Percentiles rank a stretch among this genome's conserved stretches.
phyloP scores from a whole-genome alignment of 1,284 basidiomycete species.

The Salmacisia buchloeana region DNA sequence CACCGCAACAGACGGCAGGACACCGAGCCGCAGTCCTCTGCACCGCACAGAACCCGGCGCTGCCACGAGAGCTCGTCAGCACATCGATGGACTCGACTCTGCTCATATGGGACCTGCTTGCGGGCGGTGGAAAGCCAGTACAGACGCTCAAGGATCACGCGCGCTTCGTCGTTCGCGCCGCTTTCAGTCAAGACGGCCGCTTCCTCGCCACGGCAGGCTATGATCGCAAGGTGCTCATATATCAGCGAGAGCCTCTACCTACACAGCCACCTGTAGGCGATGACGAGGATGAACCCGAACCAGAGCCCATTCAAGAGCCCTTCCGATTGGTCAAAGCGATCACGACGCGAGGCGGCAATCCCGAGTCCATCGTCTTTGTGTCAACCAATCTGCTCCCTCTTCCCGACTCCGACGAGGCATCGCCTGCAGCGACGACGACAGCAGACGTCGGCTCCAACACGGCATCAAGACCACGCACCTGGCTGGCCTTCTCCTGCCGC shows the following conservation, averaged over 20 bases:
- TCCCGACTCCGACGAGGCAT: neutral
- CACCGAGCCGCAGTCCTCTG: conserved; percentile 39
- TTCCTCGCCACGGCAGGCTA: conserved; percentile 41
- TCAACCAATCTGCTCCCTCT: conserved; percentile 19
- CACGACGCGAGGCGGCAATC: conserved; percentile 29
- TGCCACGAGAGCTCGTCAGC: conserved; percentile 29
- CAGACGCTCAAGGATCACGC: conserved; percentile 34
- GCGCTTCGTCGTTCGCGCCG: conserved; percentile 40
- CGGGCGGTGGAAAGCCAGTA: conserved; percentile 13
- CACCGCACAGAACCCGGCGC: conserved; percentile 29
- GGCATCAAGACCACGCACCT: neutral
- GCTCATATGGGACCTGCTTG: neutral
- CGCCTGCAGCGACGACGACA: neutral
- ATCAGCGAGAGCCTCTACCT: conserved; percentile 17
- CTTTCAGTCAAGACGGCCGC: conserved; percentile 25
- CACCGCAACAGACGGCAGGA: conserved; percentile 7
- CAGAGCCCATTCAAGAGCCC: neutral
- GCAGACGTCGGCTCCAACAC: neutral
- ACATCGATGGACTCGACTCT: neutral
- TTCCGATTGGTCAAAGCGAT: conserved; percentile 28
- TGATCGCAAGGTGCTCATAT: conserved; percentile 38
- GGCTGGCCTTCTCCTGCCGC: neutral
- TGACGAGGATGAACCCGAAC: conserved; percentile 7
- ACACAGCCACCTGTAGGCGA: neutral
- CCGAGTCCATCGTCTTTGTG: conserved; percentile 41